Percentiles rank a stretch among this genome's conserved stretches.
phyloP scores from a whole-genome alignment of 352 stramenopile species.

The Globisporangium irregulare region DNA sequence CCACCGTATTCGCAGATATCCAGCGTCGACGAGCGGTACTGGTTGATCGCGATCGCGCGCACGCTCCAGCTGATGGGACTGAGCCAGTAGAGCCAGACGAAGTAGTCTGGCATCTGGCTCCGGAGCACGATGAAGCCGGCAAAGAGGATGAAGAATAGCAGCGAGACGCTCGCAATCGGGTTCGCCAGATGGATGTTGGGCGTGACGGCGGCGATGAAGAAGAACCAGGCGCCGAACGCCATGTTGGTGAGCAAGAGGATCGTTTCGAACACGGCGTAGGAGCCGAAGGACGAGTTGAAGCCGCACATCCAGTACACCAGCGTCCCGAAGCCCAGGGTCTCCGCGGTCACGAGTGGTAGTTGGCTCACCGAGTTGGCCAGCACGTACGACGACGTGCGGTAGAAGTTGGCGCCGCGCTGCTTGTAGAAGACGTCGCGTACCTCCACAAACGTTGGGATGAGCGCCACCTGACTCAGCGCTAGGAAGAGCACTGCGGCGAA shows the following conservation, averaged over 20 bases:
- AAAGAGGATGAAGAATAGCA: neutral
- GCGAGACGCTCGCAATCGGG: neutral
- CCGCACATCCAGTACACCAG: neutral
- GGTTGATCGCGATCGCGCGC: neutral
- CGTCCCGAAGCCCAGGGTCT: neutral
- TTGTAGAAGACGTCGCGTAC: neutral
- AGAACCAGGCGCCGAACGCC: neutral
- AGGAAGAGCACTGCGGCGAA: neutral
- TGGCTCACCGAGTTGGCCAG: neutral
- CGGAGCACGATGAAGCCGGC: neutral
- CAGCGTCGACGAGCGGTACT: neutral
- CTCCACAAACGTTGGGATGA: neutral
- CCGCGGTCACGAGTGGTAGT: neutral
- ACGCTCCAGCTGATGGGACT: neutral
- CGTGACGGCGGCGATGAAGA: neutral
- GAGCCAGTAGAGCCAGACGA: neutral
- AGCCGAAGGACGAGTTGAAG: neutral
- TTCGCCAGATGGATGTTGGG: neutral
- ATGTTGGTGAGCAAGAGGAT: neutral
- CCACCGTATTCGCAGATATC: neutral
- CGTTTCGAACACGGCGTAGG: neutral
- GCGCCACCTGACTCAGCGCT: neutral
- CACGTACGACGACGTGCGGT: slow-evolving; percentile 1
- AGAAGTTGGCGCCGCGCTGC: neutral
- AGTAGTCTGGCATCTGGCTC: neutral